Base-by-base conservation (phyloP, 495 filamentous ascomycete genomes). In the Xylaria acuta region DNA sequence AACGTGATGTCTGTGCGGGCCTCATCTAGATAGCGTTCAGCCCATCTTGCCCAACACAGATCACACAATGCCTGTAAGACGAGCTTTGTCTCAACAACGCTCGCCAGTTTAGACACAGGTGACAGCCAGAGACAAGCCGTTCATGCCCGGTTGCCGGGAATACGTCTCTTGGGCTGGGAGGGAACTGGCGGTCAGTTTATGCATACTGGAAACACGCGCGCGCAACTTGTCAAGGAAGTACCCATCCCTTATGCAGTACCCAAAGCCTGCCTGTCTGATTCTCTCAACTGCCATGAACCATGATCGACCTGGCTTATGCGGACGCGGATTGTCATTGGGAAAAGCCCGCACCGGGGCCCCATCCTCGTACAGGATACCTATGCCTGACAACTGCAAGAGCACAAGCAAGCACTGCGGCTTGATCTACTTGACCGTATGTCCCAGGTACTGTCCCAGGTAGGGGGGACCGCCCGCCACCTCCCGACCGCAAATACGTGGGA, bases 161-260 rank as follows among this genome's bases (percentile, higher is more conserved):
- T 75, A 74, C 58, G 63, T 64, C 75, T 75, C 74, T 76, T 74
- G 74, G 68, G 65, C 63, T 71, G 69, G 25, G 69, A 78, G 56
- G 71, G 74, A 79, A 79, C 76, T 79, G 77, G 77, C 77, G 77
- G 77, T 79, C 77, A 79, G 74, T 75, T 67, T 60, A 66, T 72
- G 70, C 64, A 72, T 63, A 59, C 63, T 40, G 62, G 70, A 72
- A 67, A 72, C 70, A 72, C 51, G 38, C 54, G 38, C 54, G 47
- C 58, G 59, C 70, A 58, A 72, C 64, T 64, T 71, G 69, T 51
- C 58, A 47, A 27, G 56, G 68, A 70, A 43, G 69, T 64, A 63
- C 41, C 70, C 64, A 65, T 49, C 49, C 63, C 54, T 60, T n/a
- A 45, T 69, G 64, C 64, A 62, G 64, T 72, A 72, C 70, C 70